Percentiles rank a stretch among this genome's conserved stretches.
Conservation (phyloP, 768 basidiomycete species). For the Termitomyces sp. region DNA sequence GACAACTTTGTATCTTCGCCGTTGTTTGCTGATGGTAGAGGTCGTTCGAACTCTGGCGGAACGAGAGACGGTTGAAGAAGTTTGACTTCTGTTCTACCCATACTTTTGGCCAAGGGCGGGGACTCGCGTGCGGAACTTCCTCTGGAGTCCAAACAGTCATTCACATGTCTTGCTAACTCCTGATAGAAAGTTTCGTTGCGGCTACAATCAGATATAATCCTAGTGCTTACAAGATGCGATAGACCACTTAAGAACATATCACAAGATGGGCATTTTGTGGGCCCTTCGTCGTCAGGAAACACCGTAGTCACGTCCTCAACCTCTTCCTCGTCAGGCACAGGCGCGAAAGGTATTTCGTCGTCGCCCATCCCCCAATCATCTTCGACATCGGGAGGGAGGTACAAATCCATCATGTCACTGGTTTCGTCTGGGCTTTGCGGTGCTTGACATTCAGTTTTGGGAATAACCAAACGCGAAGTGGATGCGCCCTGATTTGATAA, state of each 20-base stretch:
- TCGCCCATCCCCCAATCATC: constrained; percentile 74
- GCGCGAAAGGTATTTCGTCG: constrained; percentile 44
- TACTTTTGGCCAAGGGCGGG: not conserved
- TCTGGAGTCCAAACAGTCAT: constrained; percentile 45
- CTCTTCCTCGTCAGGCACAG: constrained; percentile 23
- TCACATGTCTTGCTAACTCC: constrained; percentile 56
- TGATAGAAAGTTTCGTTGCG: constrained; percentile 21
- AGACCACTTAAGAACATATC: constrained; percentile 23
- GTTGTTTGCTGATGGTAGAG: constrained; percentile 18
- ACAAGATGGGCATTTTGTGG: constrained; percentile 25
- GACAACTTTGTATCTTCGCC: constrained; percentile 19
- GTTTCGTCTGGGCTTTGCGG: not conserved
- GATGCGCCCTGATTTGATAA: constrained; percentile 7
- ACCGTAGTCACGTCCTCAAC: not conserved
- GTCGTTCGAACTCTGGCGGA: constrained; percentile 16
- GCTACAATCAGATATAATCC: not conserved
- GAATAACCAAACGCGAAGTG: not conserved
- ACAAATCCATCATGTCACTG: constrained; percentile 23
- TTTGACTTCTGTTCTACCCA: not conserved
- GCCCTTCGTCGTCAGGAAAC: not conserved
- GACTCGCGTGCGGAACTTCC: not conserved
- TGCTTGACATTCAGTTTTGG: not conserved
- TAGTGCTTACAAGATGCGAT: constrained; percentile 17
- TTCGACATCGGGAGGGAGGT: constrained; percentile 29
- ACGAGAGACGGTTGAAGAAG: constrained; percentile 13